A percentile compares a stretch with the other conserved stretches of the same genome.
Evolutionary conservation across 2,329 filamentous ascomycete species (phyloP).

Genomic region (Knoxdaviesia proteae): DNA sequence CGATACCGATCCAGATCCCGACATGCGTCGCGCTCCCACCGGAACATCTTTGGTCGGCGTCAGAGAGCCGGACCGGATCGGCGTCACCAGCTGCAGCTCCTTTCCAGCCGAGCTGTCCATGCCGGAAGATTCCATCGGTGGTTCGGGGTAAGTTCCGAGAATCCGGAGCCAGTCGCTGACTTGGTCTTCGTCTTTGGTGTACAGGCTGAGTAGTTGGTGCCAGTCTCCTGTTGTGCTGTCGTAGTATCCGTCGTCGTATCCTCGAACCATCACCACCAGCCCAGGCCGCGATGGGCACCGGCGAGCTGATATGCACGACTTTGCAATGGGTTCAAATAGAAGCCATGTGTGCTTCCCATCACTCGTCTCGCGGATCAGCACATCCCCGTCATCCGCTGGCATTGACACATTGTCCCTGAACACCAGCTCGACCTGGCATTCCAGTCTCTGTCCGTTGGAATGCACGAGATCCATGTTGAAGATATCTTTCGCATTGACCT

Average conservation of each 20-base stretch:
- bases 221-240: slow-evolving; percentile 38
- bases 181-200: slow-evolving; percentile 34
- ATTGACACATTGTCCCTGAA: slow-evolving; percentile 60
- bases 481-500: slow-evolving; percentile 74
- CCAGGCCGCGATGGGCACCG: slow-evolving; percentile 49
- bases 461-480: slow-evolving; percentile 74
- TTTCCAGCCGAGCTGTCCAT: too few relatives aligned
- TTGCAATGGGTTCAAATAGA: slow-evolving; percentile 72
- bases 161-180: slow-evolving; percentile 75
- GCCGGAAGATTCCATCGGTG: slow-evolving; percentile 15
- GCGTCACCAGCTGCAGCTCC: too few relatives aligned
- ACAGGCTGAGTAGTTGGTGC: slow-evolving; percentile 67
- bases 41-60: too few relatives aligned
- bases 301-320: slow-evolving; percentile 56
- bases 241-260: slow-evolving; percentile 14
- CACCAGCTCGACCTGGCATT: slow-evolving; percentile 73
- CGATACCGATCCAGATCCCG: too few relatives aligned
- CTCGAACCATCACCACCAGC: slow-evolving; percentile 73
- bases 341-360: slow-evolving; percentile 54
- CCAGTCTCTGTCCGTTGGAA: slow-evolving; percentile 74
- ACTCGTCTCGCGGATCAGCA: slow-evolving; percentile 86
- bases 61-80: too few relatives aligned
- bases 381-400: slow-evolving; percentile 49
- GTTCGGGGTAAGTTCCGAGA: slow-evolving; percentile 32
- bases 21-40: too few relatives aligned